Conservation (phyloP, 768 basidiomycete species). For the Auricularia sp. region DNA sequence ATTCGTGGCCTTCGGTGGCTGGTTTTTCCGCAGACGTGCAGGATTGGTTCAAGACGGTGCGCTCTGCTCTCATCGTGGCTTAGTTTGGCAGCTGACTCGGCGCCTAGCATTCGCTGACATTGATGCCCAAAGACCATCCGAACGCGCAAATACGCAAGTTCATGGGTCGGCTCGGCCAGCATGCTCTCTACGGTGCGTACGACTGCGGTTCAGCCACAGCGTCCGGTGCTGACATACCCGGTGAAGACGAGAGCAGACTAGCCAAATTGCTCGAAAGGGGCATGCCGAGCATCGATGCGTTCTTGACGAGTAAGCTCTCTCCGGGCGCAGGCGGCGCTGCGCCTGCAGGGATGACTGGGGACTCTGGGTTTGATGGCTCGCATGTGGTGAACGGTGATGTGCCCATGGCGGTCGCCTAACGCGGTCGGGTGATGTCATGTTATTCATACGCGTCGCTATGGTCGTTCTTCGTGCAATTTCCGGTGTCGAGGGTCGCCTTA, state of each 20-base stretch:
- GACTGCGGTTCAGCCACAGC: neutral
- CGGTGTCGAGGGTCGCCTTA: no score
- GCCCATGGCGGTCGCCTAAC: neutral
- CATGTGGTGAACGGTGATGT: neutral
- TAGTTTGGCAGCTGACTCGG: neutral
- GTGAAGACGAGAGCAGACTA: neutral
- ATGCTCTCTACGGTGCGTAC: neutral
- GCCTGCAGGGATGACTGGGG: neutral
- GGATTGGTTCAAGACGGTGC: constrained; percentile 14
- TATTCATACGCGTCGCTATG: neutral
- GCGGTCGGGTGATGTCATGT: neutral
- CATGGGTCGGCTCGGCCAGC: neutral
- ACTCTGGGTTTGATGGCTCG: neutral
- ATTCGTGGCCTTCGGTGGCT: constrained; percentile 9
- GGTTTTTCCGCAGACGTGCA: neutral
- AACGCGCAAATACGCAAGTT: neutral
- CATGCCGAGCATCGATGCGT: neutral
- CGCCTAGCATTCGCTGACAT: constrained; percentile 5
- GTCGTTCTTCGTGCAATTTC: neutral
- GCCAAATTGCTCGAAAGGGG: neutral
- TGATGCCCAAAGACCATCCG: constrained; percentile 8
- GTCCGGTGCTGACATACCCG: neutral
- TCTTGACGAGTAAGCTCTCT: neutral
- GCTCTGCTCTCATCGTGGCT: constrained; percentile 15
- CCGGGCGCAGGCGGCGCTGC: neutral